Evolutionary conservation across 257 asterid genomes (phyloP), one percentile per base, ranked within the genome.

Genomic region (Verbascum thapsus): DNA sequence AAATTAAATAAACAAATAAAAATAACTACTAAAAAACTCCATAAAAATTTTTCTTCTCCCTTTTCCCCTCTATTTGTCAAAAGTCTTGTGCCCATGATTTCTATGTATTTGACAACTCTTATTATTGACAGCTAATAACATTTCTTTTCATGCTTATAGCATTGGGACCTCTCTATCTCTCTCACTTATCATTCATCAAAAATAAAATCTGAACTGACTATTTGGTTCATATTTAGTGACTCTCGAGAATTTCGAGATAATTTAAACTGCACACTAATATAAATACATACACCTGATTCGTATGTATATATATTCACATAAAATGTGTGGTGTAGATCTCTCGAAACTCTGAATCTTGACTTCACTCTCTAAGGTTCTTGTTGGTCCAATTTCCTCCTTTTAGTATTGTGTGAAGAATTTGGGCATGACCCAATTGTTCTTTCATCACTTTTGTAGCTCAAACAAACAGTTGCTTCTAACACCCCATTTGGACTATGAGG

Each of bases 401-500:
- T 85, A 44, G n/a, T n/a, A n/a, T n/a, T 61, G 49, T 71, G 66
- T 69, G 84, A 62, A n/a, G n/a, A n/a, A n/a, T n/a, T n/a, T n/a
- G n/a, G n/a, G n/a, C n/a, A n/a, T 51, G 80, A 78, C 61, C 69
- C 72, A 55, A 64, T 63, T 43, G 79, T 63, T 74, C 62, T 72
- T 47, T 72, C 83, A 57, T 78, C 85, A 72, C 78, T 85, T 72
- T 63, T 76, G 50, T 69, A 73, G 81, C 91, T 88, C 77, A 81
- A 53, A 55, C 80, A 67, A 43, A 5, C 5, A 1, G 76, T 81
- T 44, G 76, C 92, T 16, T 88, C 95, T 67, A 85, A 59, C 59
- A 86, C 90, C 67, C 90, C 88, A 69, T 64, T 80, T 15, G 90
- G 94, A 64, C 90, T 88, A 41, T 68, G 76, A 45, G 89, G 80